Conservation (phyloP, 805 yeast genomes). For the Cyberlindnera nakhonratchasimensis region DNA sequence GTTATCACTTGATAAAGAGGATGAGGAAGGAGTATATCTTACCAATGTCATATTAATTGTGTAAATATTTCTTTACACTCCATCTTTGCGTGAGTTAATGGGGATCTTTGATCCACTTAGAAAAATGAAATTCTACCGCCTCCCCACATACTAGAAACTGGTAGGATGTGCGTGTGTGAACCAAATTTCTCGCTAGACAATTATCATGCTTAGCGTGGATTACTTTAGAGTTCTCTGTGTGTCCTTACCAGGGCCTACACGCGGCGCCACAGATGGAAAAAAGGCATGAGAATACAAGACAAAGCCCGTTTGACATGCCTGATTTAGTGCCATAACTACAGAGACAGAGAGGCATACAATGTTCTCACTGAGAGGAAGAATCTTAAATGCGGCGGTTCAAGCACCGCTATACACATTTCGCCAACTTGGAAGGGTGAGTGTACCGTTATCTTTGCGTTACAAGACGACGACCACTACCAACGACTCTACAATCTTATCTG, state of each 20-base stretch:
- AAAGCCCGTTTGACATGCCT: conserved; percentile 1
- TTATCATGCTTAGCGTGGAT: no score
- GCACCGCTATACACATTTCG: neutral
- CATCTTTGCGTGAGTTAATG: no score
- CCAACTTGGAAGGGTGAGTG: neutral
- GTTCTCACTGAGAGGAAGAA: conserved; percentile 8
- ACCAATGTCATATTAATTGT: neutral
- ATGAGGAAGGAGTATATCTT: neutral
- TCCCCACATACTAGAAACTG: no score
- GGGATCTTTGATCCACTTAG: no score
- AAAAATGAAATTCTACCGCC: neutral
- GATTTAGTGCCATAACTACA: no score
- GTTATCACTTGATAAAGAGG: neutral
- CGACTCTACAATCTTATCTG: conserved; percentile 8
- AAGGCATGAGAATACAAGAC: no score
- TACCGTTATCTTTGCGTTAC: neutral
- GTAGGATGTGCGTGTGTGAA: neutral
- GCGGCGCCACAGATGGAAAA: no score
- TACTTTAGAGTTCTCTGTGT: no score
- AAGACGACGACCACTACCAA: conserved; percentile 2
- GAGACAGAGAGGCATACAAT: neutral
- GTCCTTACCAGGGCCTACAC: no score
- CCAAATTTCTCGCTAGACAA: neutral
- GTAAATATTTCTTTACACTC: no score
- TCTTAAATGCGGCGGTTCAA: neutral